Base-by-base conservation (phyloP, 495 filamentous ascomycete genomes). In the Trichoderma asperelloides region DNA sequence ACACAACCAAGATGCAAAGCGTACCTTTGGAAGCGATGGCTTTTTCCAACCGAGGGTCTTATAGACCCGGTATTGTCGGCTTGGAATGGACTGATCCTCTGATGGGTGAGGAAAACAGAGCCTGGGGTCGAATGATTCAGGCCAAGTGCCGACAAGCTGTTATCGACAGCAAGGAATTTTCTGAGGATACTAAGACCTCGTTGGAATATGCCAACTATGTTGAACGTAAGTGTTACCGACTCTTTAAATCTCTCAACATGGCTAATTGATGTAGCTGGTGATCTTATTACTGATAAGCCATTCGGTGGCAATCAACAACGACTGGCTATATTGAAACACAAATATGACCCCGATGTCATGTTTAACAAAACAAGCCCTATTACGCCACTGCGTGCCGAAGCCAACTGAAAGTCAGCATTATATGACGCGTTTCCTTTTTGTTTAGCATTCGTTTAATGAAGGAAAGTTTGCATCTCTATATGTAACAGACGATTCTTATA, bases 21-120 rank as follows among this genome's bases (percentile, higher is more conserved):
- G 60, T 67, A 0, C 39, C 18, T n/a, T 12, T 47, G 2, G 57
- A 43, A 8, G 40, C 33, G 1, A 67, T 51, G 37, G 33, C 66
- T 0, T 67, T 55, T 40, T 25, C 66, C 66, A 67, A 63, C 23
- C 55, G 66, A 4, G 66, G 66, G 7, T 4, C 4, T 16, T 67
- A 63, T 27, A 47, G 27, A 25, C 39, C 62, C 7, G 66, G 62
- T 16, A 40, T 49, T 21, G 21, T 62, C 30, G 30, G 41, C 8
- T 18, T 67, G 13, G 47, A 40, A 16, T 63, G 66, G 66, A 67
- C 66, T 0, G 60, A 67, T 41, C 13, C 37, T 3, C 16, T 5
- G 55, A n/a, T 12, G 66, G 66, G 64, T 39, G 39, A 43, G 21
- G 66, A 27, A 7, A 51, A 51, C 23, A 47, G 64, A 18, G 43